phyloP scores from a whole-genome alignment of 352 stramenopile genomes.

The Phytophthora syringae region DNA sequence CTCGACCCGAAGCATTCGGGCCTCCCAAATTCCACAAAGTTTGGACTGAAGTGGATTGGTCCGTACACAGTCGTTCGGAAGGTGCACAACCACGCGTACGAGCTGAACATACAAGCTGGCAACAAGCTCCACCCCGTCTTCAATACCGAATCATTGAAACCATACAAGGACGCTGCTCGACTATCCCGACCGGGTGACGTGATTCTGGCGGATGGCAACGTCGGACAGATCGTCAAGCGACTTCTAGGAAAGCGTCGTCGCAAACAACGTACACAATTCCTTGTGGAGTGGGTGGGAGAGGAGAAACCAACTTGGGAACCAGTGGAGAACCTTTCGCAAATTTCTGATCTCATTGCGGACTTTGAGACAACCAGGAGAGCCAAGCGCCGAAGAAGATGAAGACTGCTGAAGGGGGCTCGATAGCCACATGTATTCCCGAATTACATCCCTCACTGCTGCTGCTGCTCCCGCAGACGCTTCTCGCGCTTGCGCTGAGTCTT shows the following conservation, averaged over 20 bases:
- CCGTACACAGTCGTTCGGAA: slow-evolving; percentile 25
- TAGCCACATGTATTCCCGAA: neutral
- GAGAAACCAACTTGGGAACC: slow-evolving; percentile 6
- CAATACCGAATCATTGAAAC: slow-evolving; percentile 17
- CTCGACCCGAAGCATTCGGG: slow-evolving; percentile 18
- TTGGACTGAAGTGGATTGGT: slow-evolving; percentile 22
- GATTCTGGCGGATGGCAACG: slow-evolving; percentile 8
- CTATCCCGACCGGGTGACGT: slow-evolving; percentile 10
- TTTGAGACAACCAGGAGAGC: neutral
- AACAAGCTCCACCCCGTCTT: slow-evolving; percentile 20
- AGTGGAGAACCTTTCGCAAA: slow-evolving; percentile 6
- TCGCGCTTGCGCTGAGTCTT: neutral
- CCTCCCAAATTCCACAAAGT: slow-evolving; percentile 20
- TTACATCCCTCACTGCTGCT: neutral
- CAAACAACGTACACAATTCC: neutral
- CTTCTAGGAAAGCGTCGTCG: slow-evolving; percentile 5
- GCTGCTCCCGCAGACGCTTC: neutral
- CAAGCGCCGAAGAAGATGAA: neutral
- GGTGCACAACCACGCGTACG: slow-evolving; percentile 21
- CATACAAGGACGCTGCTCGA: neutral
- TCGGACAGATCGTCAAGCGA: slow-evolving; percentile 12
- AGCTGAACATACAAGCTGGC: slow-evolving; percentile 18
- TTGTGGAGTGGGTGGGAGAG: slow-evolving; percentile 3
- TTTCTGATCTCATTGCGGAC: neutral
- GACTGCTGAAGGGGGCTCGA: neutral